Evolutionary conservation across 1,284 basidiomycete genomes (phyloP).

Genomic region (Cerioporus squamosus): DNA sequence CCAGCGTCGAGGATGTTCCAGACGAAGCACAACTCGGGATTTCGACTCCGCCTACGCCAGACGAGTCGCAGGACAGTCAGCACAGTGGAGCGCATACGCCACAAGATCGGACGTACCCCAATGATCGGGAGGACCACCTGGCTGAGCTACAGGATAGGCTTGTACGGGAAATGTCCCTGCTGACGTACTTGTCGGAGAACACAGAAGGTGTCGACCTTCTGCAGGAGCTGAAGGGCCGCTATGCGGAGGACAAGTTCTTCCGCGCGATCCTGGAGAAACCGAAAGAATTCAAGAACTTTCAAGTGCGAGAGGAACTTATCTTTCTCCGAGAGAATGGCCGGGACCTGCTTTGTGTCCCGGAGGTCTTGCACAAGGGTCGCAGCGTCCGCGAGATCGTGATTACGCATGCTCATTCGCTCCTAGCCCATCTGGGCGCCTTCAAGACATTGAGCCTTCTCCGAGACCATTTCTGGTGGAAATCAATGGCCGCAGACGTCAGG

Average conservation of each 20-base stretch:
- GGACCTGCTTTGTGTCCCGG: conserved; percentile 26
- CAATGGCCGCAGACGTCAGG: conserved; percentile 25
- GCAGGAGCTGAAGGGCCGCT: neutral
- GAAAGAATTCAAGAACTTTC: neutral
- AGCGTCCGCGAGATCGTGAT: conserved; percentile 30
- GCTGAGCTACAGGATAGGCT: neutral
- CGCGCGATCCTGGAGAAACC: neutral
- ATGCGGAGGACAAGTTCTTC: neutral
- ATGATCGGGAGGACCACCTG: neutral
- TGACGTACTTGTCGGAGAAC: no score
- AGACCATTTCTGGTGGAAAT: conserved; percentile 35
- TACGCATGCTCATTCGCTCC: conserved; percentile 31
- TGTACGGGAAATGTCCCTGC: neutral
- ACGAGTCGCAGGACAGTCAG: no score
- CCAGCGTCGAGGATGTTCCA: no score
- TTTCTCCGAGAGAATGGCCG: neutral
- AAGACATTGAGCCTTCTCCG: conserved; percentile 32
- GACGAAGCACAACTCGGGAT: no score
- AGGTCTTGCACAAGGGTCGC: conserved; percentile 17
- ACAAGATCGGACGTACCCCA: no score
- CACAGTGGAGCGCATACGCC: no score
- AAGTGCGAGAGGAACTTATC: neutral
- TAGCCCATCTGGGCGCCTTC: conserved; percentile 32
- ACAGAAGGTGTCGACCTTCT: no score
- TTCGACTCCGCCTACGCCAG: no score